phyloP scores from a whole-genome alignment of 345 rosid genomes.

The Noccaea caerulescens region DNA sequence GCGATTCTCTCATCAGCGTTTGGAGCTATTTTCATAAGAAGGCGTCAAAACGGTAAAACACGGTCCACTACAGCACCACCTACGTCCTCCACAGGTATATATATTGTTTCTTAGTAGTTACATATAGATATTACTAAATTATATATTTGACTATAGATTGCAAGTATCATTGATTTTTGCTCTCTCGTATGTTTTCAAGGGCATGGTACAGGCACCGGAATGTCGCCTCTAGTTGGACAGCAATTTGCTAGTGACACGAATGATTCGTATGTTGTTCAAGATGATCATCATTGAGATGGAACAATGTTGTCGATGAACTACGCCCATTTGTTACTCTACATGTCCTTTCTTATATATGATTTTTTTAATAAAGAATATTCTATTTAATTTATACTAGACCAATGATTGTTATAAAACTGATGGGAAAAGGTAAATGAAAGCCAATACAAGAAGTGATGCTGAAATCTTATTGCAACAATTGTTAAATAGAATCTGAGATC shows the following conservation, averaged over 20 bases:
- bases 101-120: not conserved
- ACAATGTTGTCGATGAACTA: not conserved
- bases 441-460: no score
- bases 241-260: constrained; percentile 19
- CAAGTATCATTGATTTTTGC: not conserved
- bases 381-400: not conserved
- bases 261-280: constrained; percentile 14
- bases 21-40: not conserved
- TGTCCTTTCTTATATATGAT: not conserved
- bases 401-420: no score
- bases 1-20: no score
- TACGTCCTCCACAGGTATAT: not conserved
- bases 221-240: constrained; percentile 30
- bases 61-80: not conserved
- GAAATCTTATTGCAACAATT: no score
- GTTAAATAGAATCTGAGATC: no score
- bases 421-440: no score
- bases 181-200: not conserved
- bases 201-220: constrained; percentile 25
- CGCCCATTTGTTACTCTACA: not conserved
- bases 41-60: not conserved
- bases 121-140: not conserved
- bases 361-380: not conserved
- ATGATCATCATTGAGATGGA: constrained; percentile 9
- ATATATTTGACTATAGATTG: not conserved